Base-by-base conservation (phyloP, 2,329 filamentous ascomycete genomes). In the Penicillium sp. region DNA sequence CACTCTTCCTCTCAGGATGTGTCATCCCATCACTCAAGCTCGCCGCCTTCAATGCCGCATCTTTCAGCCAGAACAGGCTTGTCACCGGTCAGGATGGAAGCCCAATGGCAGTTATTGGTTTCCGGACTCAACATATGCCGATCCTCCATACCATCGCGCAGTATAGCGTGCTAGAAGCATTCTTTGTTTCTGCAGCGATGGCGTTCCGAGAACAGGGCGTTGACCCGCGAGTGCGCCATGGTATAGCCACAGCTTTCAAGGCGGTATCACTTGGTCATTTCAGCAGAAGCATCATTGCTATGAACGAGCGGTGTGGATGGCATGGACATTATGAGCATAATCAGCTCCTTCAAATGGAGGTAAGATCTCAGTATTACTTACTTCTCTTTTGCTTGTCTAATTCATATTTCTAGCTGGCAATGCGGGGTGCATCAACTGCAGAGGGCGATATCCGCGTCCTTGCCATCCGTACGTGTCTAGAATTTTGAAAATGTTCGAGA, bases 191-290 rank as follows among this genome's bases (percentile, higher is more conserved):
- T 7, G 33, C 59, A 9, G 69, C 72, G 0, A 76, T 77, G 0
- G 74, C 77, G 1, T 72, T 54, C n/a, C 81, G 61, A 15, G 69
- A 63, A 12, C 23, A 27, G 12, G 53, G 25, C 2, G 17, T 54
- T 2, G 52, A 64, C 40, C 53, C 61, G 3, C 47, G 62, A 3
- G 49, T 61, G 6, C 57, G 61, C 2, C 62, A 66, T 51, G 53
- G 55, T 2, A 41, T 61, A 1, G 61, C 57, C 1, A 60, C 50
- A 4, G 42, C 41, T 4, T 60, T 59, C 45, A 65, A 65, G 48
- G 59, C 61, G 12, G 40, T 48, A 6, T 50, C 54, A 2, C 13
- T 64, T 15, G 47, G 49, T 6, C 54, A 63, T 37, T 55, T 58
- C 21, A 31, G 17, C 2, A 55, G 53, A 37, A 61, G 60, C 21